phyloP scores from a whole-genome alignment of 192 early-diverging fungal species.

The Backusella tuberculispora region DNA sequence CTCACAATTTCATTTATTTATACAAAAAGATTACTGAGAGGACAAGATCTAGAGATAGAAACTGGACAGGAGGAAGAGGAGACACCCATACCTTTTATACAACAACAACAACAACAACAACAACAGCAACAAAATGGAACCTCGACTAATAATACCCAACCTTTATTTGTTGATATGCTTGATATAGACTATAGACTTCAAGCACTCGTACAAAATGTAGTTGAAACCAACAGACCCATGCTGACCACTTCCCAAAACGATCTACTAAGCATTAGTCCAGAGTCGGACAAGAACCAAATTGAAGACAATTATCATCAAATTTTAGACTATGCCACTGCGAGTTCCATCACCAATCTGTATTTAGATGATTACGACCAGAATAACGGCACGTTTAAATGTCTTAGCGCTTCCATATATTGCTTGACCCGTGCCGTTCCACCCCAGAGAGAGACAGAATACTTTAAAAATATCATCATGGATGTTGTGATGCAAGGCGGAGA shows the following conservation, averaged over 20 bases:
- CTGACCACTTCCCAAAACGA: constrained; percentile 36
- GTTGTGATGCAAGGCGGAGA: constrained; percentile 41
- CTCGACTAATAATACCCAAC: constrained; percentile 23
- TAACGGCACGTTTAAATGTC: constrained; percentile 31
- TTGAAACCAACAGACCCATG: constrained; percentile 42
- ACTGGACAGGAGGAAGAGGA: neutral
- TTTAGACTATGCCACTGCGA: constrained; percentile 17
- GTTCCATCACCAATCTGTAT: constrained; percentile 15
- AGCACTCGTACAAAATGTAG: constrained; percentile 34
- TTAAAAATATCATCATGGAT: constrained; percentile 42
- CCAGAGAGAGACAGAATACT: constrained; percentile 28
- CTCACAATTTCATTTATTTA: neutral
- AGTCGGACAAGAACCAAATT: constrained; percentile 28
- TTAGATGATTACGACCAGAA: constrained; percentile 1
- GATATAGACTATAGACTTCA: constrained; percentile 26
- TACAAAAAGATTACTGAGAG: constrained; percentile 33
- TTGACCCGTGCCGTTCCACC: constrained; percentile 36
- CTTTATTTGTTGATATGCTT: constrained; percentile 25
- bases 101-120: neutral
- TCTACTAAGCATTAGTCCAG: constrained; percentile 31
- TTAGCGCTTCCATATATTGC: constrained; percentile 32
- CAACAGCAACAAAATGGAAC: neutral
- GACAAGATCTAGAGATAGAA: constrained; percentile 38
- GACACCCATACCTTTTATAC: constrained; percentile 10
- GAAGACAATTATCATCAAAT: constrained; percentile 35